Conservation (phyloP, 2,329 filamentous ascomycete genomes). For the Kalmusia sp. region DNA sequence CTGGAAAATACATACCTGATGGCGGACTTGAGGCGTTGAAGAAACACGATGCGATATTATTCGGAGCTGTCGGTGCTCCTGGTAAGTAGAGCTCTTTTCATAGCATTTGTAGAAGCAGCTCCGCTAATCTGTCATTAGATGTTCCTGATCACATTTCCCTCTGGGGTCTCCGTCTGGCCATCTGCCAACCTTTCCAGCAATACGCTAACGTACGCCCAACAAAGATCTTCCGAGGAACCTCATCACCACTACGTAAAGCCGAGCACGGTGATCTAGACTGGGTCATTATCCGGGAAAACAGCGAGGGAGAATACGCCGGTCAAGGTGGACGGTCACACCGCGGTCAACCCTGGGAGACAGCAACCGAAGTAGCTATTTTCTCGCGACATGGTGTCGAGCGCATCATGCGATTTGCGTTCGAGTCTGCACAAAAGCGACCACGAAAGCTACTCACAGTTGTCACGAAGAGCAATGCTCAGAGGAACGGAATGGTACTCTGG, state of each 20-base stretch:
- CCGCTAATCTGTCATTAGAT: constrained; percentile 37
- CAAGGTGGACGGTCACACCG: constrained; percentile 68
- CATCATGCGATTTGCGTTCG: constrained; percentile 69
- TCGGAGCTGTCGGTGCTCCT: constrained; percentile 71
- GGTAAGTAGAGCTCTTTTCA: constrained; percentile 39
- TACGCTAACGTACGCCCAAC: constrained; percentile 67
- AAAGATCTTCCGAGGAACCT: constrained; percentile 66
- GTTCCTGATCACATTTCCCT: constrained; percentile 65
- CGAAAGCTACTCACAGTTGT: constrained; percentile 68
- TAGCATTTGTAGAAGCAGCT: not conserved
- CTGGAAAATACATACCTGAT: constrained; percentile 69
- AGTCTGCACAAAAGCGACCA: constrained; percentile 63
- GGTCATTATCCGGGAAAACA: constrained; percentile 72
- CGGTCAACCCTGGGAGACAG: constrained; percentile 65
- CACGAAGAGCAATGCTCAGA: constrained; percentile 70
- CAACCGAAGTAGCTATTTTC: constrained; percentile 70
- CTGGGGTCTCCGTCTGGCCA: constrained; percentile 63
- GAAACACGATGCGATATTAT: constrained; percentile 70
- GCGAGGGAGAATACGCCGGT: constrained; percentile 71
- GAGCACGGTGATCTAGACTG: constrained; percentile 68
- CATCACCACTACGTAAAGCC: constrained; percentile 62
- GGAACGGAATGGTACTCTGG: constrained; percentile 73
- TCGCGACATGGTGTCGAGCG: constrained; percentile 65
- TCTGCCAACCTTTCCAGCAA: constrained; percentile 63
- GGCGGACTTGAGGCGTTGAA: constrained; percentile 64